Evolutionary conservation across 768 basidiomycete genomes (phyloP), one percentile per base, ranked within the genome.

Genomic region (Floccularia luteovirens): DNA sequence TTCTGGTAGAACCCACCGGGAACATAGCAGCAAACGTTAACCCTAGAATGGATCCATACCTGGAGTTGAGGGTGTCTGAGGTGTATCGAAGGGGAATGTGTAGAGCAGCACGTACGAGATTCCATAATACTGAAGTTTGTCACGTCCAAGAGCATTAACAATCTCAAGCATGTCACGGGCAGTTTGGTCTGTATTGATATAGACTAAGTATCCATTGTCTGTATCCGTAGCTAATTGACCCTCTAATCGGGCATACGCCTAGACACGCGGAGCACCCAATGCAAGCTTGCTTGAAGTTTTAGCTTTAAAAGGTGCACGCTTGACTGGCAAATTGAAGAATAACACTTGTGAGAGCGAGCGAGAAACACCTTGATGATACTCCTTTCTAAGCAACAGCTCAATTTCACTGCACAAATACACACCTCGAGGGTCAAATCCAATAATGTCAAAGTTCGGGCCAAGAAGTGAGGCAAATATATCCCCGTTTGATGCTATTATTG

Each of bases 361-460:
- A 5, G 48, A 54, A 16, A 70, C 47, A 17, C 70, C 64, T 67
- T 40, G 12, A 24, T 34, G 16, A 23, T 19, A 7, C 5, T 5
- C 7, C n/a, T n/a, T n/a, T n/a, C n/a, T n/a, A n/a, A 6, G 11
- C 7, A 20, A 23, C 21, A 19, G 20, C 10, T 19, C 12, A 34
- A 8, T 12, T n/a, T 7, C 7, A 41, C 13, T 34, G 16, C 10
- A 41, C 11, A 24, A 16, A 22, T 10, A 39, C 47, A 6, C 42
- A 67, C 68, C 69, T 53, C 69, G 50, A 10, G 69, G 69, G 47
- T 74, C 72, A 43, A 72, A 72, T 2, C 67, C 59, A 8, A 74
- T 58, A 2, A n/a, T n/a, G n/a, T n/a, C n/a, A n/a, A n/a, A n/a
- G n/a, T n/a, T n/a, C n/a, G n/a, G n/a, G n/a, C n/a, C 71, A 5